These are phyloP conservation scores for Eruca vesicaria DNA, from an alignment of 441 rosid genomes.

Conservation along the genomic window DNA sequence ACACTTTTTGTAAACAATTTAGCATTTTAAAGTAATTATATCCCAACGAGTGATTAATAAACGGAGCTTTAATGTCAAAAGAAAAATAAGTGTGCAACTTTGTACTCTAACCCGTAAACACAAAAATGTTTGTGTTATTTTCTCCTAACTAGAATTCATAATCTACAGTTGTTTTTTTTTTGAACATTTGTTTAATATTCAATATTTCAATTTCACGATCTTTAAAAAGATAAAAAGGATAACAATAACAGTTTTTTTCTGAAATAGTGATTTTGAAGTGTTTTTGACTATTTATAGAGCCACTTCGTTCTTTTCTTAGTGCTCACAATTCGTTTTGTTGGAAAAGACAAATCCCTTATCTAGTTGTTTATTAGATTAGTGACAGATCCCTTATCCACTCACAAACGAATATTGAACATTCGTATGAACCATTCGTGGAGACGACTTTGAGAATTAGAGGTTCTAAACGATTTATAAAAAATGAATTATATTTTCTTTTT, in stretches of 20 bases:
- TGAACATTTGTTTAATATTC: background rate
- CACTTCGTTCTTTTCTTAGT: constrained; percentile 21
- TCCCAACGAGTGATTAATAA: too few species aligned
- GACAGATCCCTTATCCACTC: background rate
- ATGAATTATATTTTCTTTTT: too few species aligned
- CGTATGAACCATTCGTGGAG: background rate
- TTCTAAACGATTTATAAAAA: too few species aligned
- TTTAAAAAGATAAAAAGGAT: background rate
- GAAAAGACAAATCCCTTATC: constrained; percentile 9
- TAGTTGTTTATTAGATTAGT: constrained; percentile 9
- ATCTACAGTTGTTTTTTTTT: background rate
- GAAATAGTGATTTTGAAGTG: constrained; percentile 11
- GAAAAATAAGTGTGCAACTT: too few species aligned
- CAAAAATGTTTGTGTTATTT: too few species aligned
- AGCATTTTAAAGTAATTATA: too few species aligned
- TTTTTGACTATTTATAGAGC: constrained; percentile 6
- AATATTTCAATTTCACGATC: background rate
- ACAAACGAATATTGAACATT: background rate
- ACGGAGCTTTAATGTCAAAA: too few species aligned
- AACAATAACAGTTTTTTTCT: background rate
- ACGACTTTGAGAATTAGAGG: too few species aligned
- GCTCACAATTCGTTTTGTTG: constrained; percentile 24
- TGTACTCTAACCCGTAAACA: too few species aligned
- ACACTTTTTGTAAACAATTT: too few species aligned
- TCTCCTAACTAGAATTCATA: background rate